Conservation (phyloP, 495 filamentous ascomycete genomes). For the Talaromyces borbonicus region DNA sequence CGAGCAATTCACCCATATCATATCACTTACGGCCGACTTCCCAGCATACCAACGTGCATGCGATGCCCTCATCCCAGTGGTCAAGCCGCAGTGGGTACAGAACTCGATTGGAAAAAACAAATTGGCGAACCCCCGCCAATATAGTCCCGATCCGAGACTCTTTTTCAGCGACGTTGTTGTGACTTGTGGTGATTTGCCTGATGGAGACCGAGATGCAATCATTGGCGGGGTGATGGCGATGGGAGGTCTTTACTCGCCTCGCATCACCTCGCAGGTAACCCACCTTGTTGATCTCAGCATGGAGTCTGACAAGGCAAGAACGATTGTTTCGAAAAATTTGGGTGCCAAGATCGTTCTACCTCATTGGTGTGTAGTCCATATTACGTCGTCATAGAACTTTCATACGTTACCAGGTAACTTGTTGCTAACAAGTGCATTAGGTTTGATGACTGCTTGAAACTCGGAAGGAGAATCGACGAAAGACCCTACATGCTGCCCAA, state of each 20-base stretch:
- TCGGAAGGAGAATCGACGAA: conserved; percentile 82
- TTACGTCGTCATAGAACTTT: not conserved
- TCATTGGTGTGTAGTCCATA: conserved; percentile 61
- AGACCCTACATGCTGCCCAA: conserved; percentile 79
- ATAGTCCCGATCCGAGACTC: conserved; percentile 80
- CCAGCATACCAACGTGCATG: conserved; percentile 63
- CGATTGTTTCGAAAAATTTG: conserved; percentile 51
- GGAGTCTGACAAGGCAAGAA: conserved; percentile 61
- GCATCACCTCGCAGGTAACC: conserved; percentile 62
- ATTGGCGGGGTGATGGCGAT: conserved; percentile 81
- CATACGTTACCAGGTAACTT: not conserved
- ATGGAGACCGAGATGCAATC: conserved; percentile 87
- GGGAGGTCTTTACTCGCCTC: conserved; percentile 68
- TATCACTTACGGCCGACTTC: conserved; percentile 81
- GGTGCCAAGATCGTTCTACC: conserved; percentile 81
- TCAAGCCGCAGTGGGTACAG: conserved; percentile 73
- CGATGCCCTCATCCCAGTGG: conserved; percentile 69
- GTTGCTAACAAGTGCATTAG: conserved; percentile 27
- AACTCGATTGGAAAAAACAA: conserved; percentile 56
- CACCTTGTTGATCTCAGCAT: conserved; percentile 80
- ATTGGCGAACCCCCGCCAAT: conserved; percentile 68
- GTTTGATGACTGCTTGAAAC: conserved; percentile 94
- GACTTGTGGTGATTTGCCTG: conserved; percentile 70
- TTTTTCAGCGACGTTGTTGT: conserved; percentile 78
- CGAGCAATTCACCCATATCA: conserved; percentile 63